Conservation (phyloP, 2,329 filamentous ascomycete genomes). For the Simplicillium sp. region DNA sequence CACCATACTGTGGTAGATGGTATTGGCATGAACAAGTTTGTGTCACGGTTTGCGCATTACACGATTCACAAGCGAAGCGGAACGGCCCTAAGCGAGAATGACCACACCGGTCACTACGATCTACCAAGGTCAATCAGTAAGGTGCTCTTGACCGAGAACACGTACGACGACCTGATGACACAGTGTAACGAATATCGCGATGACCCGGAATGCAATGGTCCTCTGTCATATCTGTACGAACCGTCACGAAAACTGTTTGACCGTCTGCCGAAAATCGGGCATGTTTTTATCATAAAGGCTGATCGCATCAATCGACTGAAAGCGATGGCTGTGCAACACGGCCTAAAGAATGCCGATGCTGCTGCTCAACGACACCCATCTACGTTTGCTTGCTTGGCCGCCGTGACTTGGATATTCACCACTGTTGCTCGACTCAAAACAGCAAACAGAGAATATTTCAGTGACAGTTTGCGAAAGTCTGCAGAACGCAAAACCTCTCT, state of each 20-base stretch:
- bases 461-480: too few relatives aligned
- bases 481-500: conserved; percentile 8
- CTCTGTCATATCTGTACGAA: conserved; percentile 19
- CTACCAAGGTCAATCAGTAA: too few relatives aligned
- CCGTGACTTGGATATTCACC: conserved; percentile 29
- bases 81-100: conserved; percentile 5
- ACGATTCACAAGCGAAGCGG: conserved; percentile 3
- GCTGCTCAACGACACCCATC: conserved; percentile 10
- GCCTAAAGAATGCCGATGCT: background rate
- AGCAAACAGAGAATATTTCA: too few relatives aligned
- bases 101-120: conserved; percentile 9
- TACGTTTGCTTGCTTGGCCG: conserved; percentile 29
- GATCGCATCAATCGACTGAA: conserved; percentile 22
- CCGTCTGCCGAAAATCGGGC: conserved; percentile 25
- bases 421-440: conserved; percentile 19
- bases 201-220: conserved; percentile 21
- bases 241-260: conserved; percentile 17
- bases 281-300: conserved; percentile 29
- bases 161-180: conserved; percentile 15
- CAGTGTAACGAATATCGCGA: conserved; percentile 28
- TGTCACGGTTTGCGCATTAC: conserved; percentile 26
- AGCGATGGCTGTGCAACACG: conserved; percentile 9
- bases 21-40: conserved; percentile 25
- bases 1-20: conserved; percentile 33
- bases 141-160: conserved; percentile 8